Evolutionary conservation across 2,329 filamentous ascomycete genomes (phyloP).

Genomic region (Aspergillus eucalypticola): DNA sequence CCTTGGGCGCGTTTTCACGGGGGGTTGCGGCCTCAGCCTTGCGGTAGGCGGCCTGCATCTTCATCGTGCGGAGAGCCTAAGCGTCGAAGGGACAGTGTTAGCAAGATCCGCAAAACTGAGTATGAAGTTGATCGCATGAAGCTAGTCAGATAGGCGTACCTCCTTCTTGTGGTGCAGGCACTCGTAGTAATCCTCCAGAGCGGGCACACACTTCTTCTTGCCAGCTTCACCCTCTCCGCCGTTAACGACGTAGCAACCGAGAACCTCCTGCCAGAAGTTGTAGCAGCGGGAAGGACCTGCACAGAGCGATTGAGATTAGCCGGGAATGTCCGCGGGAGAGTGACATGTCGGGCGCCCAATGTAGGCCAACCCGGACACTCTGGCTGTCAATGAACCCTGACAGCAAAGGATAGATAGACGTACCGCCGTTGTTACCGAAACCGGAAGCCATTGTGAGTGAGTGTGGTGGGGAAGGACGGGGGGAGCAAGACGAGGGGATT

Average conservation of each 20-base stretch:
- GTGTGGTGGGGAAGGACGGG: slow-evolving; percentile 22
- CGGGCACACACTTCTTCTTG: slow-evolving; percentile 82
- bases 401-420: slow-evolving; percentile 24
- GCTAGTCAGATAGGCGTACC: slow-evolving; percentile 55
- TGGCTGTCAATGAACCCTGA: slow-evolving; percentile 9
- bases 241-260: slow-evolving; percentile 98
- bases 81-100: not conserved
- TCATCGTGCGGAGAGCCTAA: slow-evolving; percentile 74
- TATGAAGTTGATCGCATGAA: not conserved
- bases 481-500: slow-evolving; percentile 23
- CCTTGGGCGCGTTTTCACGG: slow-evolving; percentile 77
- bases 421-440: slow-evolving; percentile 57
- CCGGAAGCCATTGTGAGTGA: slow-evolving; percentile 51
- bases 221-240: slow-evolving; percentile 75
- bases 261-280: slow-evolving; percentile 98
- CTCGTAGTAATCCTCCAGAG: slow-evolving; percentile 96
- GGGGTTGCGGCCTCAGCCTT: slow-evolving; percentile 73
- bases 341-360: slow-evolving; percentile 19
- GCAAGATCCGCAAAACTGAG: not conserved
- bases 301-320: slow-evolving; percentile 26
- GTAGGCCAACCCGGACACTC: slow-evolving; percentile 14
- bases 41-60: slow-evolving; percentile 81
- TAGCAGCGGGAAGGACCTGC: slow-evolving; percentile 80
- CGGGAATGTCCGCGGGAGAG: slow-evolving; percentile 18
- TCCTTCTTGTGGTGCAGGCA: slow-evolving; percentile 99